Base-by-base conservation (phyloP, 768 basidiomycete species). In the Mycena floridula region DNA sequence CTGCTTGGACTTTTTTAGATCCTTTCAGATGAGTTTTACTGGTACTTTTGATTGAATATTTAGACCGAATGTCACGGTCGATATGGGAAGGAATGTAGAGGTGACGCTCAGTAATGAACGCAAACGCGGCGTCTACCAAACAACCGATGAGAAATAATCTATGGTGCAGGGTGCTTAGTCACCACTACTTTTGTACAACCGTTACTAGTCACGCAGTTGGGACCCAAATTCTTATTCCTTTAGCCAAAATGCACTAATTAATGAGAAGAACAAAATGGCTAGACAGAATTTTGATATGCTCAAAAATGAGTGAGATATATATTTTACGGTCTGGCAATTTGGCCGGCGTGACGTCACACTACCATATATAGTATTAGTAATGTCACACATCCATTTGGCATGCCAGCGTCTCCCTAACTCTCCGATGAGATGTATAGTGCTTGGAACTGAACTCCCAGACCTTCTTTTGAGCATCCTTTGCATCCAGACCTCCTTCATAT, bases 361-460 rank as follows among this genome's bases (percentile, higher is more conserved):
- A 11, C 37, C 21, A 12, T 11, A 38, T 11, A 38, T 21, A 38
- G 21, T 9, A 9, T 22, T 11, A 11, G 11, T 38, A 38, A 41
- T 38, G 20, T 38, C 37, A 38, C 20, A 20, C 40, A 41, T 41
- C 40, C 11, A 41, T 22, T 21, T 22, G 16, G 12, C 20, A 12
- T 22, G 40, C 40, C 16, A 41, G 18, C 11, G 40, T 25, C 40
- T 41, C 40, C 11, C 18, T 13, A 12, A 41, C 24, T 22, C 45
- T 16, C 12, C 40, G 16, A 21, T 45, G 44, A 26, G 44, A 44
- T 25, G 13, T 45, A 18, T 54, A 56, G 15, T 25, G 3, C 12
- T 26, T 40, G 5, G 54, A 53, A 24, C 54, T 55, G 45, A 54
- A 54, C 21, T 44, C 18, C 35, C 45, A 45, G 3, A 54, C 55